Base-by-base conservation (phyloP, 2,329 filamentous ascomycete species). In the Talaromyces sp. region DNA sequence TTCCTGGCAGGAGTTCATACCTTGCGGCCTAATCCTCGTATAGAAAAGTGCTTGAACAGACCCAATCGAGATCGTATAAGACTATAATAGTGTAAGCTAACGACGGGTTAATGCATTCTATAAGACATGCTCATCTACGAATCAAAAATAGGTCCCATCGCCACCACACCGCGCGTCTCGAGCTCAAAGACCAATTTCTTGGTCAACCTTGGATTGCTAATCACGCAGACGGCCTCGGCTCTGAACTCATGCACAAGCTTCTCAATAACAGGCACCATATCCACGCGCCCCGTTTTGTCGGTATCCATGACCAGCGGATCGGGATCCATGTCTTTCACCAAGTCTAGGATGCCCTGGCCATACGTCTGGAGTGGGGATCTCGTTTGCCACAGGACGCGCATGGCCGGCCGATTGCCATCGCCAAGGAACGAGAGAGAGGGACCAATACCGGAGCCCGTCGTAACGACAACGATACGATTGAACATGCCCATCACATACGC, bases 121-220 rank as follows among this genome's bases (percentile, higher is more conserved):
- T 46, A 24, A 46, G 19, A 24, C 43, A 35, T 14, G 4, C 10
- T 19, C 43, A 46, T n/a, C 49, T 70, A 86, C 50, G 83, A 86
- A 73, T 92, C 89, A 77, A 87, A 92, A 66, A 92, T 89, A 9
- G 89, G 87, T 7, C 89, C 89, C 74, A 83, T 91, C 9, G 88
- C 87, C 2, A 84, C 81, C 8, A 91, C 73, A 0, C 88, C 87
- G 59, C 86, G 79, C 41, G 79, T 81, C 74, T 91, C 87, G 56
- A 92, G 75, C 9, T 82, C 86, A 69, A 86, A 89, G 0, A 91
- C 88, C 1, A 91, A 80, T 75, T 84, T 84, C 68, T 81, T 81
- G 19, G 88, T 91, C 35, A 90, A 81, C 60, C 75, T 81, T 60
- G 86, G 84, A 70, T 91, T 92, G 59, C 86, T 86, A 67, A 92